Evolutionary conservation across 768 basidiomycete genomes (phyloP), one percentile per base, ranked within the genome.

Genomic region (Xanthoconium stramineum): DNA sequence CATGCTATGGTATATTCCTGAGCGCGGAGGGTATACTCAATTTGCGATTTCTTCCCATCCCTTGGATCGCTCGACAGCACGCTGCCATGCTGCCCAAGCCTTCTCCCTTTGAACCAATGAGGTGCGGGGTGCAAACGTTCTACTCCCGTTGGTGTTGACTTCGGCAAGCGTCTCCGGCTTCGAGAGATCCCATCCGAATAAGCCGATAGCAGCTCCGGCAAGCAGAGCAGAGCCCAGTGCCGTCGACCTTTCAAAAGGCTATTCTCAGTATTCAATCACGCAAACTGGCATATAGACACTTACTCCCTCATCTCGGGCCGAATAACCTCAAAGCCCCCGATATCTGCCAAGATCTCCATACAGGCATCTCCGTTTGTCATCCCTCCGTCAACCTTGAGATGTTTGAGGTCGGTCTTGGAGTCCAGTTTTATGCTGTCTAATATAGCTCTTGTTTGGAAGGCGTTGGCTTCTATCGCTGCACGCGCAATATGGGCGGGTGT

Each of bases 221-320:
- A 97, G 84, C 52, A 99, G 76, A 24, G 97, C 97, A 10, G 94
- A 92, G 19, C 97, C 97, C 47, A 99, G 79, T 3, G 97, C 97
- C 17, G 97, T 99, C 3, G 92, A 95, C 72, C 91, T 93, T 61
- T n/a, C 50, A 38, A 30, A 30, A 17, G 20, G 11, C 7, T 3
- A 44, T 36, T n/a, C 33, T 43, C 10, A 33, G 11, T 1, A 24
- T 43, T 47, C 24, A 46, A 19, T 38, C 0, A 43, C n/a, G 5
- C 40, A 14, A 13, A 43, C 15, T 57, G 29, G 28, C 8, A 1
- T 28, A 24, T 39, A 36, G 47, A 44, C 11, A 82, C 89, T 59
- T 68, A 91, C 92, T 99, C 97, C 69, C 96, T 78, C 97, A 99
- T 99, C 67, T 92, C 86, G 12, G 96, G 97, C 52, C 97, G 80